phyloP scores from a whole-genome alignment of 495 filamentous ascomycete species.

The Daldinia concentrica region DNA sequence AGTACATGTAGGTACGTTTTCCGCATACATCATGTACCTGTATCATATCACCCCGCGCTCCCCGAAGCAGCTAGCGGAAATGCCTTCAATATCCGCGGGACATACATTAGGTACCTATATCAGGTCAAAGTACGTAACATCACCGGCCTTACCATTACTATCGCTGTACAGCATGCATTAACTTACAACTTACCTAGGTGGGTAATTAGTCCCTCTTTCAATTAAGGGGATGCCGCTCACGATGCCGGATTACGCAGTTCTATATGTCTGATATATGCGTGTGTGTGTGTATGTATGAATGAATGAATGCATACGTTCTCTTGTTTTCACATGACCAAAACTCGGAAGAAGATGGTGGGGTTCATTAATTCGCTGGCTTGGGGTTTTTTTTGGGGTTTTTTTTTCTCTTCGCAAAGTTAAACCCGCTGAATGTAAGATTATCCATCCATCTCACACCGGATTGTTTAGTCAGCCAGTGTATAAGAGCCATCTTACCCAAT shows the following conservation, averaged over 20 bases:
- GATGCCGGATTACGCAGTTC: conserved; percentile 8
- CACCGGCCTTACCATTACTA: conserved; percentile 22
- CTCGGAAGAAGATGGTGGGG: conserved; percentile 27
- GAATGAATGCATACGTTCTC: conserved; percentile 18
- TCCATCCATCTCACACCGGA: conserved; percentile 43
- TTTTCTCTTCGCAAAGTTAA: conserved; percentile 11
- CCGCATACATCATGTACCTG: no score
- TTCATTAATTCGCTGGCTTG: conserved; percentile 7
- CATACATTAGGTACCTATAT: conserved; percentile 34
- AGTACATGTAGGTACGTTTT: not conserved
- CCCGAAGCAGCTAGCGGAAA: conserved; percentile 5
- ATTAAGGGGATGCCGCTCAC: conserved; percentile 11
- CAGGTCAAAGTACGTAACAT: not conserved
- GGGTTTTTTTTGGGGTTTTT: not conserved
- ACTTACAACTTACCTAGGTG: conserved; percentile 30
- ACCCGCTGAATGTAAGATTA: conserved; percentile 29
- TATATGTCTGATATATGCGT: not conserved
- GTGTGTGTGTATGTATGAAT: no score
- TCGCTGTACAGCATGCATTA: conserved; percentile 12
- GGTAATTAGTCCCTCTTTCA: conserved; percentile 16
- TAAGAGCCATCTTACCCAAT: conserved; percentile 36
- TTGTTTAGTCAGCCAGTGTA: conserved; percentile 46
- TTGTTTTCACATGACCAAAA: conserved; percentile 40
- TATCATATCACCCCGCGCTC: conserved; percentile 35
- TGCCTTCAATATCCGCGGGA: conserved; percentile 39